A percentile compares a stretch with the other conserved stretches of the same genome.
Evolutionary conservation across 371 early-diverging fungal species (phyloP).

Genomic region (Mucor mucedo): DNA sequence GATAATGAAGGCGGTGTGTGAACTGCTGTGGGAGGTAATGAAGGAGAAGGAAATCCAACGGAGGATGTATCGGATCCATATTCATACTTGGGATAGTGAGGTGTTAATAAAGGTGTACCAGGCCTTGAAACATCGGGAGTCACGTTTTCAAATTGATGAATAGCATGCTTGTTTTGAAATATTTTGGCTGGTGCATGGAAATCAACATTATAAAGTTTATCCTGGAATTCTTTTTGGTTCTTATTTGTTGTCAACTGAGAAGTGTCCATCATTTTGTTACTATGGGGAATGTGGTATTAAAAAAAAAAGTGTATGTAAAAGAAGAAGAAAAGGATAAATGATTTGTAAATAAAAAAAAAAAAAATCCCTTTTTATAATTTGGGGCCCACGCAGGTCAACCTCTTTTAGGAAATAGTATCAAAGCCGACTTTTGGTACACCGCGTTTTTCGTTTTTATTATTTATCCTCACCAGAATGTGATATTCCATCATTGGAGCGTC

Average conservation of each 20-base stretch:
- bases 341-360: not conserved
- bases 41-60: conserved; percentile 11
- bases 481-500: too few relatives aligned
- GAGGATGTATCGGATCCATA: conserved; percentile 25
- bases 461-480: not conserved
- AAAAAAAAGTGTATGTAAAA: conserved; percentile 2
- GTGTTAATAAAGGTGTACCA: conserved; percentile 26
- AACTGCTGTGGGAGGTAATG: conserved; percentile 23
- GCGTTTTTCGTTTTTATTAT: not conserved
- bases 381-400: conserved; percentile 2
- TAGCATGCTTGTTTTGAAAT: conserved; percentile 35
- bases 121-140: conserved; percentile 43
- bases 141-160: conserved; percentile 41
- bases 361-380: conserved; percentile 4
- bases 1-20: conserved; percentile 30
- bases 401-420: conserved; percentile 1
- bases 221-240: conserved; percentile 11
- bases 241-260: conserved; percentile 3
- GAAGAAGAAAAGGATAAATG: not conserved
- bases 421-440: not conserved
- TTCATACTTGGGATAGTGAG: conserved; percentile 10
- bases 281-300: conserved; percentile 7
- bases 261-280: conserved; percentile 15
- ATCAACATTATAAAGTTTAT: conserved; percentile 33
- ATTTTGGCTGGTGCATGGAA: conserved; percentile 48